phyloP scores from a whole-genome alignment of 2,329 filamentous ascomycete genomes.

The Stenocarpella maydis region DNA sequence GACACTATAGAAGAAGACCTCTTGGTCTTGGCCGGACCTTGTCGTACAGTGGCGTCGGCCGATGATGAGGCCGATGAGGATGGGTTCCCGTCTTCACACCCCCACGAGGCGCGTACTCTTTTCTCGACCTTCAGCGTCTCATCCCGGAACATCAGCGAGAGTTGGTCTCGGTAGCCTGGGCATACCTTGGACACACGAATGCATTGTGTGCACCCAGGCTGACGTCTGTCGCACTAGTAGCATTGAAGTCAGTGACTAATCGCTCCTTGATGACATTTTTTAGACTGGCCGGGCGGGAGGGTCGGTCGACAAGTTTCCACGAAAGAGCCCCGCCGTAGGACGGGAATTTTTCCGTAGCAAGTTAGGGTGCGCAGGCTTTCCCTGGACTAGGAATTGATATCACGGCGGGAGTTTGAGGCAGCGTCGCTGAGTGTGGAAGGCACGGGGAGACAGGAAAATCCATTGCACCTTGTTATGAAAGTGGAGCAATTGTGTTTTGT shows the following conservation, averaged over 20 bases:
- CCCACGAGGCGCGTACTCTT: constrained; percentile 64
- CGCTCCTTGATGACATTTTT: not conserved
- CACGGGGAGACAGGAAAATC: not conserved
- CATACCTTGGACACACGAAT: constrained; percentile 66
- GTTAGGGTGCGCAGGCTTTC: not conserved
- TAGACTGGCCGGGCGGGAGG: not conserved
- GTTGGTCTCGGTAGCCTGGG: constrained; percentile 70
- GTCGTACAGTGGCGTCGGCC: constrained; percentile 8
- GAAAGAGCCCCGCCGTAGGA: not conserved
- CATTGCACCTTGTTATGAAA: not conserved
- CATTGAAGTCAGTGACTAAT: constrained; percentile 21
- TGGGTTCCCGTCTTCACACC: constrained; percentile 40
- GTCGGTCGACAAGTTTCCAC: too few species aligned
- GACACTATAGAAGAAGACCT: constrained; percentile 34
- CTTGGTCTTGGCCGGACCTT: constrained; percentile 5
- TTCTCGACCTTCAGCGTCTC: constrained; percentile 69
- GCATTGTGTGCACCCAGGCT: constrained; percentile 70
- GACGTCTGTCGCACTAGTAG: constrained; percentile 65
- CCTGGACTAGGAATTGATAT: not conserved
- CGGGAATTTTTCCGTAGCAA: not conserved
- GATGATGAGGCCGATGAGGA: constrained; percentile 39
- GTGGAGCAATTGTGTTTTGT: not conserved
- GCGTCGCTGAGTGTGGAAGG: not conserved
- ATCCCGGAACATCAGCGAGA: constrained; percentile 72
- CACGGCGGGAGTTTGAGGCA: not conserved